Evolutionary conservation across 306 rosid genomes (phyloP).

Genomic region (Biancaea sappan): DNA sequence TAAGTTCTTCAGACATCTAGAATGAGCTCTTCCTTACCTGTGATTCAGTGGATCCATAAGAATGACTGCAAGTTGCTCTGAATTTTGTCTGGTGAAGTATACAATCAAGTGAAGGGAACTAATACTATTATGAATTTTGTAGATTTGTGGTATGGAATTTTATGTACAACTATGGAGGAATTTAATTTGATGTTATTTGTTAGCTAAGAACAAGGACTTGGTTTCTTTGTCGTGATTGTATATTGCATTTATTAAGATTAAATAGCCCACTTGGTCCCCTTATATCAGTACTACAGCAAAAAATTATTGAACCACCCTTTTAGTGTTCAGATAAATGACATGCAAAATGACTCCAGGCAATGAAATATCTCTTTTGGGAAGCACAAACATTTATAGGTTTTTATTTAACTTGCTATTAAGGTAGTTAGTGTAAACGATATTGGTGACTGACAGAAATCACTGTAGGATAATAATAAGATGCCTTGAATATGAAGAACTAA

Average conservation of each 20-base stretch:
- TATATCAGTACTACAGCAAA: background rate
- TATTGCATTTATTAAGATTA: background rate
- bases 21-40: background rate
- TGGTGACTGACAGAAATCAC: too few species aligned
- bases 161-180: background rate
- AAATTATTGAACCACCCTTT: background rate
- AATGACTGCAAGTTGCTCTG: background rate
- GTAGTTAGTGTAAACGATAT: too few species aligned
- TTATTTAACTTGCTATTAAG: background rate
- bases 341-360: background rate
- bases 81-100: constrained; percentile 21
- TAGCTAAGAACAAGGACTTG: background rate
- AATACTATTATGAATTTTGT: constrained; percentile 6
- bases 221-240: background rate
- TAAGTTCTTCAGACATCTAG: background rate
- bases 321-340: background rate
- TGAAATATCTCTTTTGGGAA: background rate
- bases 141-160: background rate
- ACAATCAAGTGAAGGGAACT: constrained; percentile 15
- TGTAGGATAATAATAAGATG: too few species aligned
- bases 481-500: too few species aligned
- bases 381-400: background rate
- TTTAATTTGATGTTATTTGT: background rate
- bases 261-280: background rate
- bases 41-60: background rate